Conservation (phyloP, 192 early-diverging fungal species). For the Pilaira anomala region DNA sequence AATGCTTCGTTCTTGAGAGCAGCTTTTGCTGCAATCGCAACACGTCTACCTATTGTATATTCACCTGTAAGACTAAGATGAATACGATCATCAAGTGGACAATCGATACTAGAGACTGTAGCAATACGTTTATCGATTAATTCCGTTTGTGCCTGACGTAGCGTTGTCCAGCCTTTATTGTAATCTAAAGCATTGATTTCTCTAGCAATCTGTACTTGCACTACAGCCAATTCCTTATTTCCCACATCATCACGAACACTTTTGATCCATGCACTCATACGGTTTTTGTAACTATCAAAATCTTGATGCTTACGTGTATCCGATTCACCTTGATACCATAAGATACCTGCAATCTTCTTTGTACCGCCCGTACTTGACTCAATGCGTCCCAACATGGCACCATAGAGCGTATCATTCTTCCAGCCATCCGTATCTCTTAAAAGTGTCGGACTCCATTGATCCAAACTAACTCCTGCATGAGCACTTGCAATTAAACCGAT, state of each 20-base stretch:
- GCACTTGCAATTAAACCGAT: slow-evolving; percentile 35
- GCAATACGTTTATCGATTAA: slow-evolving; percentile 3
- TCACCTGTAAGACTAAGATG: slow-evolving; percentile 22
- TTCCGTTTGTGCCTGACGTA: slow-evolving; percentile 16
- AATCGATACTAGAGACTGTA: slow-evolving; percentile 25
- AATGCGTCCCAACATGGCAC: slow-evolving; percentile 25
- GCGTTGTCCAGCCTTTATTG: slow-evolving; percentile 13
- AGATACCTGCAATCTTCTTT: slow-evolving; percentile 18
- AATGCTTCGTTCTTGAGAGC: neutral
- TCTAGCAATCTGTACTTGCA: slow-evolving; percentile 21
- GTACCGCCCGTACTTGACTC: neutral
- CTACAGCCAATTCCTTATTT: slow-evolving; percentile 3
- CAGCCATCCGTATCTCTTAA: neutral
- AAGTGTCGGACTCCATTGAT: slow-evolving; percentile 19
- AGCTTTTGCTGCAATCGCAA: slow-evolving; percentile 5
- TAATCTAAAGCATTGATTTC: neutral
- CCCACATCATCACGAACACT: neutral
- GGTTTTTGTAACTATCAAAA: neutral
- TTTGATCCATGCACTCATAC: slow-evolving; percentile 8
- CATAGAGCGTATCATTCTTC: slow-evolving; percentile 14
- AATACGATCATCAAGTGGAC: slow-evolving; percentile 25
- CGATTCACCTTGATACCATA: slow-evolving; percentile 40
- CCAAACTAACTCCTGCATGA: slow-evolving; percentile 27
- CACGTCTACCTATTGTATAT: slow-evolving; percentile 9
- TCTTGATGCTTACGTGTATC: slow-evolving; percentile 28